Evolutionary conservation across 1,284 basidiomycete species (phyloP), one percentile per base, ranked within the genome.

Genomic region (Cryptococcus sp.): DNA sequence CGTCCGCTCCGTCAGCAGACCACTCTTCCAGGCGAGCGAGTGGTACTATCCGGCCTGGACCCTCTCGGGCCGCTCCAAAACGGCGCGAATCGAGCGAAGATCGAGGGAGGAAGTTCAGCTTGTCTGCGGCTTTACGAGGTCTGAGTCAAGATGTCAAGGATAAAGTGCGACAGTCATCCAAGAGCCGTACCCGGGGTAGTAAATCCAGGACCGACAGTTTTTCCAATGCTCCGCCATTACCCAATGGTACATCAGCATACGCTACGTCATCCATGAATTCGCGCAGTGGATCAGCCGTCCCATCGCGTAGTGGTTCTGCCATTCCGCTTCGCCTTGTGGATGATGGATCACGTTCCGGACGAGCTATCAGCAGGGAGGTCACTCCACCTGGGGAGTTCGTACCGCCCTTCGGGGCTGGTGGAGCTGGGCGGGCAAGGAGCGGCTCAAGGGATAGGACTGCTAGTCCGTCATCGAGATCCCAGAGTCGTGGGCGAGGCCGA

Each of bases 141-240:
- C 55, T 76, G 34, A 71, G 71, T 43, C 64, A 71, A 25, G 72
- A 74, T 43, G 65, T 74, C 34, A 70, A 69, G 41, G 67, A 69
- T 19, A 63, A 64, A 21, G 63, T 70, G 34, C 45, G 52, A 24
- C 50, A 53, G 45, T 57, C 54, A 41, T 51, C 55, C 39, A 37
- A 37, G 23, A 50, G 48, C n/a, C 4, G 28, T 3, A 43, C 41
- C 5, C 21, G 21, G 7, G 19, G n/a, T n/a, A 60, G 56, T 34
- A 51, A 61, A 21, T 55, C 57, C 2, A 45, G 59, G 19, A 58
- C 45, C 9, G 43, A 41, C 39, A 49, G 50, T 32, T 50, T 48
- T 43, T 16, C 47, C 53, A 13, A 31, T 7, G 39, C 14, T 18
- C 22, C 37, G 37, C 43, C 46, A 13, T 18, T 31, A n/a, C 16